Evolutionary conservation across 371 early-diverging fungal genomes (phyloP).

Genomic region (Mortierella sp.): DNA sequence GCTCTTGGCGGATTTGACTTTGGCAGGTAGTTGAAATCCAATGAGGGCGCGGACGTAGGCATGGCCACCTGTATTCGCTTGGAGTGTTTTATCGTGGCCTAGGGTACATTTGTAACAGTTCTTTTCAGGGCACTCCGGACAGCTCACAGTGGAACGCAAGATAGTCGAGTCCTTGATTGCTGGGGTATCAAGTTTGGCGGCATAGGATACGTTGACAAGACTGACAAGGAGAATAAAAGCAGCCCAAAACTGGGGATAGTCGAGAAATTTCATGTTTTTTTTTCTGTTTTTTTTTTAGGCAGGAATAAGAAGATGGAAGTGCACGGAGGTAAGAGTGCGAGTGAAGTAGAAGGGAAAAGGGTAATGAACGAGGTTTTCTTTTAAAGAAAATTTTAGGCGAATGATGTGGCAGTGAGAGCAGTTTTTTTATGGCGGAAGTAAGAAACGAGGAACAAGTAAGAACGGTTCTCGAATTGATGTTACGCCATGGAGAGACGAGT

Average conservation of each 20-base stretch:
- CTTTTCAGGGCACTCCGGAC: slow-evolving; percentile 43
- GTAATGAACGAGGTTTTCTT: too few species aligned
- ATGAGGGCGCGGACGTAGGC: slow-evolving; percentile 35
- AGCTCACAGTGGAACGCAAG: slow-evolving; percentile 46
- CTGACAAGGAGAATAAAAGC: not conserved
- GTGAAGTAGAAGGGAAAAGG: not conserved
- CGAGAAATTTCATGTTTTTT: not conserved
- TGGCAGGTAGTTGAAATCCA: slow-evolving; percentile 32
- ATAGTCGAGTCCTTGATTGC: slow-evolving; percentile 56
- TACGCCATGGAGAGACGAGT: too few species aligned
- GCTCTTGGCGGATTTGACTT: slow-evolving; percentile 7
- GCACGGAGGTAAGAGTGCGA: not conserved
- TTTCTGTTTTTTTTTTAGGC: too few species aligned
- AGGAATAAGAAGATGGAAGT: not conserved
- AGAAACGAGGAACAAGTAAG: too few species aligned
- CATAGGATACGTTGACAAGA: not conserved
- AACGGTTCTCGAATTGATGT: too few species aligned
- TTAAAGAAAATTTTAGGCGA: too few species aligned
- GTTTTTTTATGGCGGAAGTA: not conserved
- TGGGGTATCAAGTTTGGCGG: slow-evolving; percentile 7
- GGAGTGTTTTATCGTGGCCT: slow-evolving; percentile 33
- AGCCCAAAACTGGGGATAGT: not conserved
- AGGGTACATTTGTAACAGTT: slow-evolving; percentile 54
- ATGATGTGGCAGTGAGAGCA: too few species aligned
- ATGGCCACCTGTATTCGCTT: slow-evolving; percentile 42